Percentiles rank a stretch among this genome's conserved stretches.
Evolutionary conservation across 257 asterid species (phyloP).

Genomic region (Scutellaria galericulata): DNA sequence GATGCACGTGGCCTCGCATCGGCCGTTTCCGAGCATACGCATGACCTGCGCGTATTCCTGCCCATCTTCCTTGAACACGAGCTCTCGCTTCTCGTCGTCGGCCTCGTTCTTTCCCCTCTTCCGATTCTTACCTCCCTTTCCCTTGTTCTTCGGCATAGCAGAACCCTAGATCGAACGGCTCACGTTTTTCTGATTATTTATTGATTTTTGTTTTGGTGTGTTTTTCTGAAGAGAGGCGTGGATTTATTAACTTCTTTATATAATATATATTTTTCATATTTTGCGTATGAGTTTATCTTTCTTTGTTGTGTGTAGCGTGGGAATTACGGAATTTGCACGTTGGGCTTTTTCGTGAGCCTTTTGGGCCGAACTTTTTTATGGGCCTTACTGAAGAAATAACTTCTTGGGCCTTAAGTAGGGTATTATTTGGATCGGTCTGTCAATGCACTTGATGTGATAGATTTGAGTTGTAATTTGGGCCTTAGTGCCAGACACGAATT

Average conservation of each 20-base stretch:
- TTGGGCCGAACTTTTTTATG: background rate
- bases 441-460: too few relatives aligned
- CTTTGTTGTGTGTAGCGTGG: background rate
- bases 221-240: slow-evolving; percentile 13
- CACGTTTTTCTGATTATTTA: slow-evolving; percentile 6
- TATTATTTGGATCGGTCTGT: too few relatives aligned
- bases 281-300: too few relatives aligned
- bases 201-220: background rate
- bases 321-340: slow-evolving; percentile 14
- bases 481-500: too few relatives aligned
- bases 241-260: background rate
- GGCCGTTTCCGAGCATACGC: slow-evolving; percentile 93
- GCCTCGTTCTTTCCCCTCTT: slow-evolving; percentile 98
- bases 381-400: background rate
- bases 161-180: slow-evolving; percentile 54
- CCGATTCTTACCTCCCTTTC: slow-evolving; percentile 97
- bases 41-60: slow-evolving; percentile 94
- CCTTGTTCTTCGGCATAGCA: slow-evolving; percentile 95
- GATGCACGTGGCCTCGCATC: slow-evolving; percentile 87
- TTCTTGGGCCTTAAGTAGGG: too few relatives aligned
- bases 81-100: slow-evolving; percentile 95
- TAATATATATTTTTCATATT: background rate
- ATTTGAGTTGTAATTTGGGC: too few relatives aligned
- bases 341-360: background rate
- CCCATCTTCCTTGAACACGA: slow-evolving; percentile 92